Conservation (phyloP, 2,329 filamentous ascomycete genomes). For the Aureobasidium sp. region DNA sequence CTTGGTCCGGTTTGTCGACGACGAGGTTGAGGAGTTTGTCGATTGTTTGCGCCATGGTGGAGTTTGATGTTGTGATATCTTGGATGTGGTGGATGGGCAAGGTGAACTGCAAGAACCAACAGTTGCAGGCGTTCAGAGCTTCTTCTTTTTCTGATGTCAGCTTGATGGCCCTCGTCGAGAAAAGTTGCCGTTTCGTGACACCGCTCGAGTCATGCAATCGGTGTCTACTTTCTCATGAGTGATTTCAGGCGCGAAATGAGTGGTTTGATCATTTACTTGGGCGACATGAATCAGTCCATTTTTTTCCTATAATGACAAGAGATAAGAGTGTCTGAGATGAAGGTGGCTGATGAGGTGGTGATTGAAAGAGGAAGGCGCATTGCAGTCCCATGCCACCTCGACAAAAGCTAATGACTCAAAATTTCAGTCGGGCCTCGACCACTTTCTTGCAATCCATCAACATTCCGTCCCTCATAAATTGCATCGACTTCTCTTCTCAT, state of each 20-base stretch:
- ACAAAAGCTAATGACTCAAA: slow-evolving; percentile 6
- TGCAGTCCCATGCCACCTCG: neutral
- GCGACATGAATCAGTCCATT: too few species aligned
- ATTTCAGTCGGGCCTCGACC: neutral
- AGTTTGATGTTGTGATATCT: neutral
- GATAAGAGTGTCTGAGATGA: too few species aligned
- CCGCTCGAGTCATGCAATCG: slow-evolving; percentile 6
- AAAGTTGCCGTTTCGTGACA: neutral
- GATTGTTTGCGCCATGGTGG: slow-evolving; percentile 32
- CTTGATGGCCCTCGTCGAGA: neutral
- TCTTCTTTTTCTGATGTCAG: slow-evolving; percentile 8
- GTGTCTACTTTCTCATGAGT: neutral
- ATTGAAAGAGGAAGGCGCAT: neutral
- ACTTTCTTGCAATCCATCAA: slow-evolving; percentile 7
- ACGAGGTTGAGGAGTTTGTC: slow-evolving; percentile 52
- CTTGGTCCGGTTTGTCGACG: slow-evolving; percentile 68
- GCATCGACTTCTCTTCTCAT: neutral
- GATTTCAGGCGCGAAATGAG: neutral
- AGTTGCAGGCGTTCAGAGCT: neutral
- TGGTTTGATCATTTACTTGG: too few species aligned
- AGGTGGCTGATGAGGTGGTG: neutral
- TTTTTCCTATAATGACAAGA: too few species aligned
- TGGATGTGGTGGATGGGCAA: neutral
- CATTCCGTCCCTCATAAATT: neutral
- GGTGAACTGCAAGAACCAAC: too few species aligned